Percentiles rank a stretch among this genome's conserved stretches.
phyloP scores from a whole-genome alignment of 257 asterid species.

The Oldenlandia corymbosa region DNA sequence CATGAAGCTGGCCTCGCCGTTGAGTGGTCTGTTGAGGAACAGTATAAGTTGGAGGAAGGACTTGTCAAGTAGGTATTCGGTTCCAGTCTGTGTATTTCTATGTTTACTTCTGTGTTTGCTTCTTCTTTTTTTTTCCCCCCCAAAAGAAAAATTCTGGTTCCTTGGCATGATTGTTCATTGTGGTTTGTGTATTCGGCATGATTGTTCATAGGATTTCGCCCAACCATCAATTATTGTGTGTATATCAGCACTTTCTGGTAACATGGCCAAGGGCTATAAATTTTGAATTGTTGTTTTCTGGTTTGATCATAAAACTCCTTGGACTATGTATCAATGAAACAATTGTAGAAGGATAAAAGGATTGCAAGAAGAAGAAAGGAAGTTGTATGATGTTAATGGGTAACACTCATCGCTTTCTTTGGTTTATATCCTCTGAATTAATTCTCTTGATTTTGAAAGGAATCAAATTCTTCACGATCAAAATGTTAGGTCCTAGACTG shows the following conservation, averaged over 20 bases:
- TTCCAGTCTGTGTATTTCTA: slow-evolving; percentile 21
- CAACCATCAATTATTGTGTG: no score
- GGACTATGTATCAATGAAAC: no score
- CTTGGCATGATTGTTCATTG: not conserved
- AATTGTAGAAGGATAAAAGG: no score
- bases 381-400: no score
- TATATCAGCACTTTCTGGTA: no score
- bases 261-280: no score
- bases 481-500: not conserved
- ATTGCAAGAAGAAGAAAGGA: no score
- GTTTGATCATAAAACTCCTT: no score
- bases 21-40: slow-evolving; percentile 81
- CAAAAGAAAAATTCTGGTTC: not conserved
- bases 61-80: slow-evolving; percentile 74
- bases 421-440: no score
- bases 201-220: no score
- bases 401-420: no score
- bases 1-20: slow-evolving; percentile 71
- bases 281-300: no score
- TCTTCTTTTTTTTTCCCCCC: not conserved
- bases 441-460: not conserved
- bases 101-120: not conserved
- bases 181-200: not conserved
- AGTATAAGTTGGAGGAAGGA: slow-evolving; percentile 73
- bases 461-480: not conserved